Evolutionary conservation across 345 rosid genomes (phyloP).

Genomic region (Combretum micranthum): DNA sequence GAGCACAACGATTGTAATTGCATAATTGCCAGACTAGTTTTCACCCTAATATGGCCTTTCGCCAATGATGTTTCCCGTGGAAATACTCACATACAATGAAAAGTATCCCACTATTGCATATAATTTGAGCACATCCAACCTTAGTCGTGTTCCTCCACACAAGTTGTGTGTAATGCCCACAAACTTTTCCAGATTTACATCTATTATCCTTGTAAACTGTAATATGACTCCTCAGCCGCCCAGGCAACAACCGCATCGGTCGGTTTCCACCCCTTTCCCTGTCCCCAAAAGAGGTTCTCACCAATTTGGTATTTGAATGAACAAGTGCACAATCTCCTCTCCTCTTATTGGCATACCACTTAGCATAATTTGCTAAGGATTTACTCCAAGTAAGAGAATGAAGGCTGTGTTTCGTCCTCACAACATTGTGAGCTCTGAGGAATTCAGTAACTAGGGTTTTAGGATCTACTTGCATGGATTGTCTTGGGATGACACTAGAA

Average conservation of each 20-base stretch:
- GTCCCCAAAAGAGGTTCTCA: constrained; percentile 16
- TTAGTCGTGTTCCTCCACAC: constrained; percentile 9
- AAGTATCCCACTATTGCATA: constrained; percentile 2
- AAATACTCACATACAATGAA: constrained; percentile 9
- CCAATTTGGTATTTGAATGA: constrained; percentile 7
- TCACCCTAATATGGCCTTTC: constrained; percentile 7
- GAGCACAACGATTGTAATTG: too few species aligned
- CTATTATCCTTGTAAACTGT: constrained; percentile 3
- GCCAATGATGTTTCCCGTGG: constrained; percentile 11
- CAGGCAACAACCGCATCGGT: constrained; percentile 11
- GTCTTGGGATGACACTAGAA: background rate
- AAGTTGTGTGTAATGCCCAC: constrained; percentile 12
- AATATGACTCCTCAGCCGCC: constrained; percentile 7
- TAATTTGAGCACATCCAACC: constrained; percentile 14
- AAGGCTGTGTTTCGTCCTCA: constrained; percentile 1
- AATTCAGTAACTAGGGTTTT: background rate
- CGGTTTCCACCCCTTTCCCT: constrained; percentile 8
- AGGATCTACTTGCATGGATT: background rate
- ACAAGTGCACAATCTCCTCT: constrained; percentile 9
- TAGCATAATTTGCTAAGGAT: constrained; percentile 9
- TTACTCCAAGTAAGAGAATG: constrained; percentile 9
- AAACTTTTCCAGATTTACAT: background rate
- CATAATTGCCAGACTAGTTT: too few species aligned
- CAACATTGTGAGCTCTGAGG: constrained; percentile 11
- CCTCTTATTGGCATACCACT: constrained; percentile 10